Evolutionary conservation across 2,329 filamentous ascomycete species (phyloP).

Genomic region (Exophiala spinifera): DNA sequence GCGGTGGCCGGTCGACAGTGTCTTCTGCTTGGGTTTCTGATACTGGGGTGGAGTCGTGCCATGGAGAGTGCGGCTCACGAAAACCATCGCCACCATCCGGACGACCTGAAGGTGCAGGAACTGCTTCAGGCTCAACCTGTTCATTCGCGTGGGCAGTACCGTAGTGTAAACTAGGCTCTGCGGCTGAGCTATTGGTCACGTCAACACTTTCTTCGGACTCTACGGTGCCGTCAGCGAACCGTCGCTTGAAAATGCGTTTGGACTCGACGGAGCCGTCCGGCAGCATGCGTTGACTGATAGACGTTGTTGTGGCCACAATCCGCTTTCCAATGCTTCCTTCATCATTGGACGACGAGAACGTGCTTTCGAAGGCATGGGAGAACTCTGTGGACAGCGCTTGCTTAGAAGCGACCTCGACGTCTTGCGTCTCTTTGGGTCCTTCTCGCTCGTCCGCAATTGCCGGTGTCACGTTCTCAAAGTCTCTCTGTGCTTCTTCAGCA

Average conservation of each 20-base stretch:
- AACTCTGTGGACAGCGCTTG: slow-evolving; percentile 2
- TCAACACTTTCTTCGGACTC: slow-evolving; percentile 52
- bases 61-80: no score
- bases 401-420: not conserved
- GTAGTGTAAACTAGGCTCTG: not conserved
- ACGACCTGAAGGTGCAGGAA: not conserved
- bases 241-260: slow-evolving; percentile 55
- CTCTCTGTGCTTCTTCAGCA: slow-evolving; percentile 9
- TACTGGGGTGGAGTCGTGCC: not conserved
- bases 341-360: slow-evolving; percentile 1
- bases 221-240: slow-evolving; percentile 59
- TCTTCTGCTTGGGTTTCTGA: not conserved
- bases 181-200: not conserved
- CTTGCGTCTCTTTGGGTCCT: not conserved
- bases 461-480: not conserved
- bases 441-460: not conserved
- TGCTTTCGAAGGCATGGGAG: slow-evolving; percentile 6
- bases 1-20: not conserved
- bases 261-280: slow-evolving; percentile 59
- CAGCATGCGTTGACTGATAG: slow-evolving; percentile 53
- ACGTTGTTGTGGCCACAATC: slow-evolving; percentile 57
- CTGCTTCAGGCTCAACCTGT: not conserved
- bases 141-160: not conserved
- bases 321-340: not conserved
- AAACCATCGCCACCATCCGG: not conserved